A percentile compares a stretch with the other conserved stretches of the same genome.
Conservation (phyloP, 2,329 filamentous ascomycete genomes). For the Aspergillus fructus region DNA sequence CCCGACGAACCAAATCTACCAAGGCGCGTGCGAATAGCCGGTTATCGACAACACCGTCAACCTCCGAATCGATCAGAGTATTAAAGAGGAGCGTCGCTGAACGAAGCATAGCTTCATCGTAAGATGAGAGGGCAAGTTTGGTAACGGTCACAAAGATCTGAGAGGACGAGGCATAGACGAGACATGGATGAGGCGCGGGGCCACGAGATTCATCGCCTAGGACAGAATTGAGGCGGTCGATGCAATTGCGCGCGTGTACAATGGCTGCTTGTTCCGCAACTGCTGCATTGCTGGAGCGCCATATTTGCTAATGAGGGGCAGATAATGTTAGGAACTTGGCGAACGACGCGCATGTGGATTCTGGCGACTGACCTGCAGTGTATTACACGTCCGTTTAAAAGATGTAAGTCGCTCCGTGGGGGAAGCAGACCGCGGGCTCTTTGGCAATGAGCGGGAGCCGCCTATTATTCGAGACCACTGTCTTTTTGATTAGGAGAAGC, state of each 20-base stretch:
- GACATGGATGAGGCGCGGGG: conserved; percentile 86
- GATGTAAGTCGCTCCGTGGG: conserved; percentile 60
- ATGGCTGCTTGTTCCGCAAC: conserved; percentile 53
- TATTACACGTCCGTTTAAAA: conserved; percentile 62
- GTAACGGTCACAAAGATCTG: conserved; percentile 88
- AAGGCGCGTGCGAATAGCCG: conserved; percentile 80
- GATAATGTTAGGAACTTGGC: neutral
- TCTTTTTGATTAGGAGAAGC: conserved; percentile 10
- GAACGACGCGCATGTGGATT: neutral
- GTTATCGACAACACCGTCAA: conserved; percentile 90
- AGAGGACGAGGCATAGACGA: conserved; percentile 79
- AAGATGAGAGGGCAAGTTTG: conserved; percentile 81
- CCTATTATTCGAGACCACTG: conserved; percentile 64
- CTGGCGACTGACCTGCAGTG: conserved; percentile 51
- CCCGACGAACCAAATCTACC: conserved; percentile 79
- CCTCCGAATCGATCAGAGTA: conserved; percentile 90
- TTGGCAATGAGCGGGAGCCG: conserved; percentile 50
- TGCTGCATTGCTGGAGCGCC: conserved; percentile 56
- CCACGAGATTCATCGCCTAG: conserved; percentile 87
- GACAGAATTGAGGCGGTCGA: conserved; percentile 62
- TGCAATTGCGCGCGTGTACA: conserved; percentile 50
- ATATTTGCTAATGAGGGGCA: conserved; percentile 52
- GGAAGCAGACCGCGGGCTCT: conserved; percentile 53
- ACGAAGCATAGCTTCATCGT: conserved; percentile 81
- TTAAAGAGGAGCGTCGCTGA: conserved; percentile 85